A percentile compares a stretch with the other conserved stretches of the same genome.
These are phyloP conservation scores for Inga leiocalycina DNA, from an alignment of 306 rosid species.

Conservation along the genomic window DNA sequence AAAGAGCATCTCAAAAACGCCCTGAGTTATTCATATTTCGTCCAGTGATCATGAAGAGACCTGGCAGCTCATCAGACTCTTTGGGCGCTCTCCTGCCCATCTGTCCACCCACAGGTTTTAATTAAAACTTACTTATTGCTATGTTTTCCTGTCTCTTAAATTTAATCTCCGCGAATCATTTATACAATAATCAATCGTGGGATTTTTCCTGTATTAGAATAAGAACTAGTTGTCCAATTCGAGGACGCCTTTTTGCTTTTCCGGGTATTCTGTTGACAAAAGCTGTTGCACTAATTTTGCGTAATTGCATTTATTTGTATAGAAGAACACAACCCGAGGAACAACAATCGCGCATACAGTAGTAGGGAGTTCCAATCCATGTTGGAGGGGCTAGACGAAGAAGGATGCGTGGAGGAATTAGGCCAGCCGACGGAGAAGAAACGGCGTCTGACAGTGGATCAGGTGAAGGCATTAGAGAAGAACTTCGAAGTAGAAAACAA, in stretches of 20 bases:
- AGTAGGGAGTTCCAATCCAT: slow-evolving; percentile 69
- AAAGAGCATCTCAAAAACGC: slow-evolving; percentile 3
- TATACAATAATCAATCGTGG: neutral
- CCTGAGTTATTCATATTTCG: neutral
- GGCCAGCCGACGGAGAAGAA: slow-evolving; percentile 82
- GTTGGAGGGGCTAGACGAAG: slow-evolving; percentile 83
- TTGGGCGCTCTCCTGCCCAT: slow-evolving; percentile 56
- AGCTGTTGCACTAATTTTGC: slow-evolving; percentile 30
- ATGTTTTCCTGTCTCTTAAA: slow-evolving; percentile 31
- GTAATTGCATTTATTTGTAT: slow-evolving; percentile 30
- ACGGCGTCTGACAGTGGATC: slow-evolving; percentile 74
- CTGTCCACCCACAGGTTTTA: slow-evolving; percentile 59
- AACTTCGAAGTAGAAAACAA: slow-evolving; percentile 95
- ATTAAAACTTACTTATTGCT: neutral
- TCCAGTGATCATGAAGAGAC: slow-evolving; percentile 66
- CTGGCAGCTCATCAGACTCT: slow-evolving; percentile 67
- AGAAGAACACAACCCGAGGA: slow-evolving; percentile 72
- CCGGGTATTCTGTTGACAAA: neutral
- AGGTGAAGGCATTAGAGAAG: slow-evolving; percentile 95
- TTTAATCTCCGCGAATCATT: neutral
- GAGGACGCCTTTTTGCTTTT: neutral
- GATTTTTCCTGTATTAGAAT: neutral
- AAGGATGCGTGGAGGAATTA: slow-evolving; percentile 72
- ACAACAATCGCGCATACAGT: slow-evolving; percentile 62
- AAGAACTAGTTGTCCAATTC: slow-evolving; percentile 10